Conservation (phyloP, 2,329 filamentous ascomycete genomes). For the Talaromyces sp. region DNA sequence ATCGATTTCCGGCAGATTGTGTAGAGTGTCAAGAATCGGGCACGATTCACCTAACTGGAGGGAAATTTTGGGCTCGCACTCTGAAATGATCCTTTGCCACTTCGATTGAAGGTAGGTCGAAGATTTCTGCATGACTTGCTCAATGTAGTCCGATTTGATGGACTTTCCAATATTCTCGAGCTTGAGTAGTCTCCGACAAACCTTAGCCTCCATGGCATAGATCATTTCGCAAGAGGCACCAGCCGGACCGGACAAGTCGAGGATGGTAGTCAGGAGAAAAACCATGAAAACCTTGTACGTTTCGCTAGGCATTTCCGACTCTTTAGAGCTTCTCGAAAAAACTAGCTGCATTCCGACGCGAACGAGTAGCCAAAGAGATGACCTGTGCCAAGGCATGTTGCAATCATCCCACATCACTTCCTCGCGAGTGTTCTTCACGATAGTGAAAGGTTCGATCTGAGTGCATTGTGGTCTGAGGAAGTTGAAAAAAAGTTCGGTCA, state of each 20-base stretch:
- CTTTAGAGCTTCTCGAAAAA: constrained; percentile 2
- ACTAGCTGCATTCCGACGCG: constrained; percentile 45
- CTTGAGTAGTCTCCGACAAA: constrained; percentile 40
- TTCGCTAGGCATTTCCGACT: constrained; percentile 1
- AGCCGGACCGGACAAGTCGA: constrained; percentile 15
- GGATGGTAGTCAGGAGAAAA: constrained; percentile 36
- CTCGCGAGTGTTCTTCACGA: constrained; percentile 51
- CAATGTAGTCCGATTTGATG: neutral
- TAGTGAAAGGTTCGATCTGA: constrained; percentile 15
- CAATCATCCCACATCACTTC: constrained; percentile 43
- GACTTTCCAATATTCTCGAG: constrained; percentile 17
- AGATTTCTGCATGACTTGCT: neutral
- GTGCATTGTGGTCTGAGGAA: constrained; percentile 38
- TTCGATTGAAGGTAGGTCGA: neutral
- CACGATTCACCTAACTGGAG: neutral
- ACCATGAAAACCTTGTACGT: constrained; percentile 50
- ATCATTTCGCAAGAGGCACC: constrained; percentile 12
- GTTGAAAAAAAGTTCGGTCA: constrained; percentile 47
- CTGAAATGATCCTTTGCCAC: neutral
- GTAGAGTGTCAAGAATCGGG: neutral
- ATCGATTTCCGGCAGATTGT: neutral
- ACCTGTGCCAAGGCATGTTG: constrained; percentile 44
- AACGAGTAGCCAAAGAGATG: constrained; percentile 51
- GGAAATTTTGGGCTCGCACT: neutral
- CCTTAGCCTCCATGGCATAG: constrained; percentile 40